A percentile compares a stretch with the other conserved stretches of the same genome.
These are phyloP conservation scores for Styphnolobium japonicum DNA, from an alignment of 306 rosid species.

Conservation along the genomic window DNA sequence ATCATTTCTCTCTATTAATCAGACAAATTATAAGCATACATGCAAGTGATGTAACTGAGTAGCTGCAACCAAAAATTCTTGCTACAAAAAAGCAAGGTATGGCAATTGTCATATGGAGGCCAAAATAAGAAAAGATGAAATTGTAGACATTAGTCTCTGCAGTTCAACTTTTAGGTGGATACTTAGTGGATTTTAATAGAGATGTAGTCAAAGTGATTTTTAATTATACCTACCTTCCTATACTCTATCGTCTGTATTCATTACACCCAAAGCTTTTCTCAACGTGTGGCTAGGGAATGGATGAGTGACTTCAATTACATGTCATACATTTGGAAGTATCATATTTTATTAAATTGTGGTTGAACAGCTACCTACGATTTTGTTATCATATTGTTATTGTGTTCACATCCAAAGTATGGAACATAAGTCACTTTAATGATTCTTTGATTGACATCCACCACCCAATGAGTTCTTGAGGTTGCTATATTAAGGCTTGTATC, in stretches of 20 bases:
- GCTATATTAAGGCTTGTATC: too few relatives aligned
- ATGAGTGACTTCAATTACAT: background rate
- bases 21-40: background rate
- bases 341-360: background rate
- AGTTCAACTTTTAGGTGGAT: background rate
- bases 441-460: too few relatives aligned
- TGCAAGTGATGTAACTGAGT: background rate
- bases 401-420: background rate
- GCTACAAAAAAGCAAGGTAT: too few relatives aligned
- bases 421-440: too few relatives aligned
- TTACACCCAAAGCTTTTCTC: background rate
- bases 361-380: background rate
- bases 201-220: background rate
- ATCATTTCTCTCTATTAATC: background rate
- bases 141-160: background rate
- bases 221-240: conserved; percentile 28
- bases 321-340: background rate
- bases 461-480: too few relatives aligned
- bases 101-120: too few relatives aligned
- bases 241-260: background rate
- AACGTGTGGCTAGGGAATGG: background rate
- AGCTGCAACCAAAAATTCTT: background rate
- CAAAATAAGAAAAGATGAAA: too few relatives aligned
- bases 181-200: background rate
- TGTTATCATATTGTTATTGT: background rate